These are phyloP conservation scores for Boletus rubescentipes DNA, from an alignment of 768 basidiomycete genomes.

Conservation along the genomic window DNA sequence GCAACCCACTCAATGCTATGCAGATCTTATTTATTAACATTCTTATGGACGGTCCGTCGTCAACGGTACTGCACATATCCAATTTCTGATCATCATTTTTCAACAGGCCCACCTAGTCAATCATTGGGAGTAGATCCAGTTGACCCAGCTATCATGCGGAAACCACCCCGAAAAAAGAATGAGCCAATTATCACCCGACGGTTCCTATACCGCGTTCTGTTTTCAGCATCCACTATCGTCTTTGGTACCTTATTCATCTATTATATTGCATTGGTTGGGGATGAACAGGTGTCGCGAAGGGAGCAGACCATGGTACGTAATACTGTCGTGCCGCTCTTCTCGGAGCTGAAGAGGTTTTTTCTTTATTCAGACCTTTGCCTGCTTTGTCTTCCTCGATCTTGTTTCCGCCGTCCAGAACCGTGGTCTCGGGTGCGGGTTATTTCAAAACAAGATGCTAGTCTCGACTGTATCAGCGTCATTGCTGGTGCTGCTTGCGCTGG, in stretches of 20 bases:
- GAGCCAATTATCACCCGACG: conserved; percentile 80
- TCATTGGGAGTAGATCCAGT: conserved; percentile 97
- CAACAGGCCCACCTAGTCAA: conserved; percentile 86
- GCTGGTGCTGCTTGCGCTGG: conserved; percentile 76
- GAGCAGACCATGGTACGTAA: conserved; percentile 93
- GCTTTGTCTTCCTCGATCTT: conserved; percentile 96
- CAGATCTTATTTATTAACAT: conserved; percentile 99
- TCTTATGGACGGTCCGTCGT: conserved; percentile 84
- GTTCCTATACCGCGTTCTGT: conserved; percentile 79
- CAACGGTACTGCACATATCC: not conserved
- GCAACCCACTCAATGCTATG: conserved; percentile 96
- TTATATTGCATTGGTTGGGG: conserved; percentile 68
- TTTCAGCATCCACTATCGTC: conserved; percentile 91
- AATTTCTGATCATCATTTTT: not conserved
- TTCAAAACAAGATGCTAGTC: conserved; percentile 87
- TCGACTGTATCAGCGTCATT: conserved; percentile 86
- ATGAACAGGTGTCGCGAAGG: conserved; percentile 77
- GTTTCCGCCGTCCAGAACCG: conserved; percentile 95
- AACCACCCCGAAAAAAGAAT: conserved; percentile 90
- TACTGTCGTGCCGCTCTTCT: not conserved
- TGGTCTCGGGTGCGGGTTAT: conserved; percentile 79
- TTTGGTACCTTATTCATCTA: conserved; percentile 87
- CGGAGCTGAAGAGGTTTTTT: not conserved
- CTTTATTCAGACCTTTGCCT: conserved; percentile 82
- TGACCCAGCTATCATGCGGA: conserved; percentile 88